A percentile compares a stretch with the other conserved stretches of the same genome.
phyloP scores from a whole-genome alignment of 2,329 filamentous ascomycete species.

The Claviceps humidiphila region DNA sequence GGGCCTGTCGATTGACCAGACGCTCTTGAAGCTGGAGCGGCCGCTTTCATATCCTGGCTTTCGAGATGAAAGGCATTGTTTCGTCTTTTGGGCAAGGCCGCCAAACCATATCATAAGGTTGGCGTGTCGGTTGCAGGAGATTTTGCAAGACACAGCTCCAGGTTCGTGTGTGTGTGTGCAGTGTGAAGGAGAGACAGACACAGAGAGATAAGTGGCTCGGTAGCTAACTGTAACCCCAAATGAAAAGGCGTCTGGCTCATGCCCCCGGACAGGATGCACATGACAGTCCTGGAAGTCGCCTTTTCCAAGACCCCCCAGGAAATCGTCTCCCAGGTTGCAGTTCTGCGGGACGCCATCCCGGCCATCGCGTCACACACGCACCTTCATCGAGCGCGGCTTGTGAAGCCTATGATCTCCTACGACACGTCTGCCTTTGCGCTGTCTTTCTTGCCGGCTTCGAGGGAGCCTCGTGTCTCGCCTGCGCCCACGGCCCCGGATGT shows the following conservation, averaged over 20 bases:
- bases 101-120: constrained; percentile 57
- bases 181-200: neutral
- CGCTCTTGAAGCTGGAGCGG: constrained; percentile 56
- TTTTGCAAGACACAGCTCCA: constrained; percentile 50
- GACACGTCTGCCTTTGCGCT: constrained; percentile 77
- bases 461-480: constrained; percentile 34
- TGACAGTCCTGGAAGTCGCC: constrained; percentile 75
- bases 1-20: constrained; percentile 63
- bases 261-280: constrained; percentile 64
- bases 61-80: constrained; percentile 62
- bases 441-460: constrained; percentile 70
- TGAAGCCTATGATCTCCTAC: constrained; percentile 73
- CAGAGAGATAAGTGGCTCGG: neutral
- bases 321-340: constrained; percentile 48
- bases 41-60: constrained; percentile 53
- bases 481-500: constrained; percentile 24
- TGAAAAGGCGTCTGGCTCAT: constrained; percentile 68
- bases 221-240: neutral
- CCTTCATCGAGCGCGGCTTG: constrained; percentile 56
- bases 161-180: constrained; percentile 36
- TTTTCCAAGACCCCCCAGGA: constrained; percentile 61
- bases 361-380: constrained; percentile 53
- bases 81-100: constrained; percentile 81
- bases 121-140: constrained; percentile 53
- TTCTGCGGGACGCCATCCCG: constrained; percentile 42